Conservation (phyloP, 805 yeast genomes). For the Metschnikowia vanudenii region DNA sequence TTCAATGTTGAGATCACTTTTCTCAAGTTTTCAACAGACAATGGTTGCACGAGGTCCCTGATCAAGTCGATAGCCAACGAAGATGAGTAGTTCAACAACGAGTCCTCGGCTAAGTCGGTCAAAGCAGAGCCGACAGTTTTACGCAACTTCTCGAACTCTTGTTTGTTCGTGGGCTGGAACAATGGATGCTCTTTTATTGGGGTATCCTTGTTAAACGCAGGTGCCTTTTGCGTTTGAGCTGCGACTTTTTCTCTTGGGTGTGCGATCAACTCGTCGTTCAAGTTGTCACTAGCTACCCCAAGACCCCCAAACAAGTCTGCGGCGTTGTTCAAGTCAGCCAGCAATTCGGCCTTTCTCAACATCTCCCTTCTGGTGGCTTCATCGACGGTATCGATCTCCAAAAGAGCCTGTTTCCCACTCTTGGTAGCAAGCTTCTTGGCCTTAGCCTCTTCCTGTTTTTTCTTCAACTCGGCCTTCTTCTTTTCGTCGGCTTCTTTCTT, state of each 20-base stretch:
- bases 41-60: conserved; percentile 80
- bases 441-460: conserved; percentile 44
- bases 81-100: conserved; percentile 67
- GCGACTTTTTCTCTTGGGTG: conserved; percentile 54
- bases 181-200: conserved; percentile 73
- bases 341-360: conserved; percentile 75
- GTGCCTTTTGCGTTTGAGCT: conserved; percentile 28
- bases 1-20: conserved; percentile 83
- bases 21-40: conserved; percentile 76
- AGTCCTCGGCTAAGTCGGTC: conserved; percentile 57
- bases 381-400: conserved; percentile 69
- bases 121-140: conserved; percentile 66
- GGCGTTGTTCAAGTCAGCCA: conserved; percentile 87
- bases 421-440: conserved; percentile 47
- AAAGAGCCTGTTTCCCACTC: conserved; percentile 36
- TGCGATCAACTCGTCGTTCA: conserved; percentile 38
- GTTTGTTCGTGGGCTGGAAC: conserved; percentile 77
- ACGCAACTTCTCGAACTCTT: conserved; percentile 71
- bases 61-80: conserved; percentile 79
- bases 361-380: conserved; percentile 71
- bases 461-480: conserved; percentile 45
- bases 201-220: conserved; percentile 51
- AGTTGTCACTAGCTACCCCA: conserved; percentile 45
- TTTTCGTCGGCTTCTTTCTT: conserved; percentile 42
- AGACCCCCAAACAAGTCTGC: conserved; percentile 84